These are phyloP conservation scores for Aspergillus proliferans DNA, from an alignment of 2,329 filamentous ascomycete species.

Conservation along the genomic window DNA sequence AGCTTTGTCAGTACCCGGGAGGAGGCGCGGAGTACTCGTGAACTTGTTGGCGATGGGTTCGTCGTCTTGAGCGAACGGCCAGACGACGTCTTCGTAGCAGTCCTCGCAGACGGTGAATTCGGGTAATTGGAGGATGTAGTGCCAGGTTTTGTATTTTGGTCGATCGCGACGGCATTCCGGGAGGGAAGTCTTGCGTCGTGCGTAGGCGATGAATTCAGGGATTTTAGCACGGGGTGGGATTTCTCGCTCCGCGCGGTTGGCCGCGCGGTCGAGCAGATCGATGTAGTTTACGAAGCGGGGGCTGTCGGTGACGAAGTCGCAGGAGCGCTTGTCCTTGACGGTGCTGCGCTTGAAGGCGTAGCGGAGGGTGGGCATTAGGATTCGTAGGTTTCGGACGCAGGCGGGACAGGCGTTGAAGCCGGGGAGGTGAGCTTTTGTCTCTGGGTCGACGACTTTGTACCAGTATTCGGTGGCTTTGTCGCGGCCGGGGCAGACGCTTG, in stretches of 20 bases:
- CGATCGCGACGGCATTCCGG: constrained; percentile 62
- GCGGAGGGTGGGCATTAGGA: constrained; percentile 65
- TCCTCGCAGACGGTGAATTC: constrained; percentile 80
- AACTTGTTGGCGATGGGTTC: constrained; percentile 60
- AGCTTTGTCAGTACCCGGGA: constrained; percentile 45
- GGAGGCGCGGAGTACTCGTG: constrained; percentile 52
- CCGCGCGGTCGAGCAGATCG: constrained; percentile 50
- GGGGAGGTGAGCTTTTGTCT: constrained; percentile 56
- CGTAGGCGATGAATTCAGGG: constrained; percentile 56
- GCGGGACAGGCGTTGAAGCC: constrained; percentile 70
- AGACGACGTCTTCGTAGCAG: constrained; percentile 76
- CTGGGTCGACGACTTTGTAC: constrained; percentile 68
- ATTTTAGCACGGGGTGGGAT: constrained; percentile 45
- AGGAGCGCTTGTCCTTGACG: constrained; percentile 50
- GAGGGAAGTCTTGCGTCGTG: constrained; percentile 52
- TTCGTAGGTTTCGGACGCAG: constrained; percentile 66
- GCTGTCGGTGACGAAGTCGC: constrained; percentile 61
- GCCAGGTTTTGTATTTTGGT: constrained; percentile 64
- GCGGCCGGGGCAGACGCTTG: constrained; percentile 54
- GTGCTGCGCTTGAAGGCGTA: constrained; percentile 55
- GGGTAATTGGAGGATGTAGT: constrained; percentile 67
- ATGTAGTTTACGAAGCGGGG: constrained; percentile 53
- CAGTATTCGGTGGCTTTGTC: constrained; percentile 57
- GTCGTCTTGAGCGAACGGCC: constrained; percentile 55
- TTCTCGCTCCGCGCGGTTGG: constrained; percentile 33